These are phyloP conservation scores for Solanum ossicruentum DNA, from an alignment of 257 asterid species.

Conservation along the genomic window DNA sequence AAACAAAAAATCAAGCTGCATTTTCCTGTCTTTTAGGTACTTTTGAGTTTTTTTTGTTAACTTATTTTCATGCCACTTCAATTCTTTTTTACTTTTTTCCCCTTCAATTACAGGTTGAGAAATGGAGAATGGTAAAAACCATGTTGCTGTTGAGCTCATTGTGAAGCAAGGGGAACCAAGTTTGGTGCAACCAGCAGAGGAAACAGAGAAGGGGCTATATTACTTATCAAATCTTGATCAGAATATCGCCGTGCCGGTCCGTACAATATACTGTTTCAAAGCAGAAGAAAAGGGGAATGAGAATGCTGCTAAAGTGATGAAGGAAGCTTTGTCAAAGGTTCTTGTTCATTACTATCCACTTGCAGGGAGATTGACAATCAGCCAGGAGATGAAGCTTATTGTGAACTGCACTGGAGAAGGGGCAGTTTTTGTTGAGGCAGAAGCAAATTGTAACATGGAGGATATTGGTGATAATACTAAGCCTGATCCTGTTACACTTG, in stretches of 20 bases:
- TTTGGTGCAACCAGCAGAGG: conserved; percentile 52
- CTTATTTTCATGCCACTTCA: not conserved
- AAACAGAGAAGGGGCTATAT: conserved; percentile 42
- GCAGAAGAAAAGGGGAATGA: conserved; percentile 48
- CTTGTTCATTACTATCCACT: conserved; percentile 64
- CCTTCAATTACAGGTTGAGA: conserved; percentile 2
- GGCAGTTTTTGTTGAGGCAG: conserved; percentile 82
- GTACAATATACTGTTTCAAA: conserved; percentile 69
- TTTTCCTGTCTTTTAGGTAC: not conserved
- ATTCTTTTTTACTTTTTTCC: not conserved
- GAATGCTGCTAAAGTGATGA: conserved; percentile 33
- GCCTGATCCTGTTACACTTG: conserved; percentile 75
- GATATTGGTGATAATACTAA: conserved; percentile 59
- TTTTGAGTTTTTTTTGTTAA: not conserved
- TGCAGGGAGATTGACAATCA: conserved; percentile 56
- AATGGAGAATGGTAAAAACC: conserved; percentile 41
- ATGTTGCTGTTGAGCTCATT: conserved; percentile 16
- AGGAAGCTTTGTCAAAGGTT: conserved; percentile 55
- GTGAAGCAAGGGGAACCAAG: conserved; percentile 48
- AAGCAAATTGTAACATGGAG: conserved; percentile 43
- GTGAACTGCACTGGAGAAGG: conserved; percentile 80
- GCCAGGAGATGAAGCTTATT: conserved; percentile 60
- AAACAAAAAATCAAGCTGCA: not conserved
- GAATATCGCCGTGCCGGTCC: conserved; percentile 70
- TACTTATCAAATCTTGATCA: conserved; percentile 77